Percentiles rank a stretch among this genome's conserved stretches.
These are phyloP conservation scores for Jacaranda copaia DNA, from an alignment of 257 asterid genomes.

Conservation along the genomic window DNA sequence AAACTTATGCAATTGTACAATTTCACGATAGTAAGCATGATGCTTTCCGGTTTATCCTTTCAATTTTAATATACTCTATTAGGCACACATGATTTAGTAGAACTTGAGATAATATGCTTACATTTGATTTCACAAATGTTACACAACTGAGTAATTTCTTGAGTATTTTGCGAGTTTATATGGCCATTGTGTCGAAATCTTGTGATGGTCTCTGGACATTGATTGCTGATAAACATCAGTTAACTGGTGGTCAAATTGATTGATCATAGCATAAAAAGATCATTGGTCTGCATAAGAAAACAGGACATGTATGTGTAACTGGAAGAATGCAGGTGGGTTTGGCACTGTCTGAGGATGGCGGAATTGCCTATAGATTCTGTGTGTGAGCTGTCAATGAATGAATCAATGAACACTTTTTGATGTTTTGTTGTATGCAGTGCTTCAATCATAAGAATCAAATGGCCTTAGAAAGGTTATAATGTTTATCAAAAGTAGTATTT, in stretches of 20 bases:
- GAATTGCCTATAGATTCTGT: not conserved
- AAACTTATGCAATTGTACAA: not conserved
- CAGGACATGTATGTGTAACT: not conserved
- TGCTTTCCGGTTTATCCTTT: not conserved
- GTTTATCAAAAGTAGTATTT: not conserved
- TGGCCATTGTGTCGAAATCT: not conserved
- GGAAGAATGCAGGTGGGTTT: slow-evolving; percentile 3
- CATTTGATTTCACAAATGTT: not conserved
- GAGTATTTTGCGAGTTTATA: not conserved
- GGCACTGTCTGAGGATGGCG: not conserved
- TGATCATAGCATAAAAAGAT: not conserved
- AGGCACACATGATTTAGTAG: not conserved
- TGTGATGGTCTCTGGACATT: slow-evolving; percentile 6
- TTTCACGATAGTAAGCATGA: not conserved
- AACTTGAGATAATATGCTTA: not conserved
- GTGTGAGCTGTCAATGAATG: not conserved
- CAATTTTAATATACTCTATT: not conserved
- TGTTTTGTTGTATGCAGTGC: not conserved
- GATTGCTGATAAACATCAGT: not conserved
- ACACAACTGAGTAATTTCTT: not conserved
- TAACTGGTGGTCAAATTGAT: not conserved
- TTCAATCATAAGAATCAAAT: not conserved
- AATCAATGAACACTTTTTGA: not conserved
- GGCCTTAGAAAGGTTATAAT: not conserved
- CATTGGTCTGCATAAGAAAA: not conserved